Evolutionary conservation across 805 yeast genomes (phyloP).

Genomic region (Starmerella lactis-condensi): DNA sequence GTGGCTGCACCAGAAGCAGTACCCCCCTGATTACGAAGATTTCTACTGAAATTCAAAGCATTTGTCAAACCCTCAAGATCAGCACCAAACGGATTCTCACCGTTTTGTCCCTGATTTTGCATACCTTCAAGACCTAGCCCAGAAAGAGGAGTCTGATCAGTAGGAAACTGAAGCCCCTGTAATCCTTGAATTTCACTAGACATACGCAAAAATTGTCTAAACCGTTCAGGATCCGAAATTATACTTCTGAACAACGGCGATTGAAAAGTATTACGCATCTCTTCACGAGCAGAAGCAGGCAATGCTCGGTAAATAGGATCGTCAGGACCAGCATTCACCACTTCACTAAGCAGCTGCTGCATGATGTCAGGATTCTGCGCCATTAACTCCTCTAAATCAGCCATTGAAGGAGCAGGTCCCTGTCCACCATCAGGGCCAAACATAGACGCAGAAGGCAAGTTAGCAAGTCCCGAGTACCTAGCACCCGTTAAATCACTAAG

Average conservation of each 20-base stretch:
- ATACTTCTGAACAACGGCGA: slow-evolving; percentile 65
- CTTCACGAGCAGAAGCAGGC: slow-evolving; percentile 59
- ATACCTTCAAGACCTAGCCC: too few species aligned
- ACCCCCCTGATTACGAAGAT: slow-evolving; percentile 9
- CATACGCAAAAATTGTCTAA: slow-evolving; percentile 67
- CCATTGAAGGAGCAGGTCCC: slow-evolving; percentile 59
- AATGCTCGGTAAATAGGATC: slow-evolving; percentile 84
- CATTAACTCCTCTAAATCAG: slow-evolving; percentile 57
- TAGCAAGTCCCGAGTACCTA: slow-evolving; percentile 80
- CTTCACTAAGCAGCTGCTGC: slow-evolving; percentile 71
- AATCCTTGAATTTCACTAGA: slow-evolving; percentile 24
- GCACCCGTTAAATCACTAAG: slow-evolving; percentile 88
- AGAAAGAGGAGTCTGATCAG: too few species aligned
- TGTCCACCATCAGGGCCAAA: slow-evolving; percentile 93
- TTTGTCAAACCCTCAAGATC: too few species aligned
- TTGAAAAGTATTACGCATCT: slow-evolving; percentile 68
- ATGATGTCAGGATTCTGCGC: slow-evolving; percentile 61
- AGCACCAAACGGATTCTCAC: too few species aligned
- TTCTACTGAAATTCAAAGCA: too few species aligned
- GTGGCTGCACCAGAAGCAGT: slow-evolving; percentile 6
- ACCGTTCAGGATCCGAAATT: slow-evolving; percentile 65
- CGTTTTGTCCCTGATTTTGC: too few species aligned
- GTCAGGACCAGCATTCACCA: slow-evolving; percentile 25
- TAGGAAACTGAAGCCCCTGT: too few species aligned
- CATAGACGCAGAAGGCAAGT: slow-evolving; percentile 69